Evolutionary conservation across 495 filamentous ascomycete genomes (phyloP).

Genomic region (Penicillium cosmopolitanum): DNA sequence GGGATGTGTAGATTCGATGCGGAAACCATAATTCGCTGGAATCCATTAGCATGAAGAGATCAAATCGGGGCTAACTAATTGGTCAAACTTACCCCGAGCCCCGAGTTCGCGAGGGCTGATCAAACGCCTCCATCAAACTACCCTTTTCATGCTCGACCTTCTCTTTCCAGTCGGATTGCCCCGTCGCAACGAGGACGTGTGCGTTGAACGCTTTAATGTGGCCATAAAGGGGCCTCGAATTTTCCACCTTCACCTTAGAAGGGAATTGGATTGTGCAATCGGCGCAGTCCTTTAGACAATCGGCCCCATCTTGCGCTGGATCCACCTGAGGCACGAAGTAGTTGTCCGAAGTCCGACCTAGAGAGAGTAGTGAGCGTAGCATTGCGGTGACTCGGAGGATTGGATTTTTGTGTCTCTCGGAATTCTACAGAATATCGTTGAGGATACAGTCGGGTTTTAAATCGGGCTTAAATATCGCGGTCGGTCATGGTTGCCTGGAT

Average conservation of each 20-base stretch:
- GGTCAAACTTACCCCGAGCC: conserved; percentile 66
- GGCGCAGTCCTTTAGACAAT: conserved; percentile 84
- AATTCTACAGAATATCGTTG: background rate
- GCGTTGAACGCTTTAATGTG: conserved; percentile 81
- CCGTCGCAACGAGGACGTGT: conserved; percentile 89
- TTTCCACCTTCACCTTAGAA: conserved; percentile 72
- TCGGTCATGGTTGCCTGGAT: conserved; percentile 3
- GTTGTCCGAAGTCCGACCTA: conserved; percentile 28
- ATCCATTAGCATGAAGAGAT: background rate
- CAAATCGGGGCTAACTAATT: background rate
- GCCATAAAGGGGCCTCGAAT: conserved; percentile 76
- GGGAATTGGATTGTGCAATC: conserved; percentile 78
- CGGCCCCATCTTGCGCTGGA: conserved; percentile 73
- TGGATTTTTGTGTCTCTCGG: background rate
- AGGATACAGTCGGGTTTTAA: background rate
- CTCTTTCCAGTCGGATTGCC: conserved; percentile 88
- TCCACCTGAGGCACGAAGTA: conserved; percentile 60
- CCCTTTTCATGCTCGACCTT: conserved; percentile 85
- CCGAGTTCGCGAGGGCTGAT: conserved; percentile 56
- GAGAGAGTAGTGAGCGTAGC: conserved; percentile 42
- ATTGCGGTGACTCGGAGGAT: conserved; percentile 21
- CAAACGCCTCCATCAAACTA: conserved; percentile 89
- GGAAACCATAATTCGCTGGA: conserved; percentile 82
- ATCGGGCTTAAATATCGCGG: background rate
- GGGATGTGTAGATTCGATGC: conserved; percentile 83